Base-by-base conservation (phyloP, 805 yeast species). In the Candida xyloterini region DNA sequence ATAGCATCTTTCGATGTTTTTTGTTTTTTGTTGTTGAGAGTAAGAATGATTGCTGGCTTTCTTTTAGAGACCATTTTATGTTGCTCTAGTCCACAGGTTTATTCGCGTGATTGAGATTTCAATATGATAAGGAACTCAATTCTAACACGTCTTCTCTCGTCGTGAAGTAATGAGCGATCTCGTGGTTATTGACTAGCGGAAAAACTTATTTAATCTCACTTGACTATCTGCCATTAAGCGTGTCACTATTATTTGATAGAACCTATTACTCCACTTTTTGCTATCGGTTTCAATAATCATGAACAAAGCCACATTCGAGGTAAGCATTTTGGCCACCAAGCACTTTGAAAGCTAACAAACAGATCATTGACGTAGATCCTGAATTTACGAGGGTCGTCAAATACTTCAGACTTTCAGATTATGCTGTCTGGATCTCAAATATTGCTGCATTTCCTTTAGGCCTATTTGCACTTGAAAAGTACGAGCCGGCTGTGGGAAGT, bases 341-440 rank as follows among this genome's bases (percentile, higher is more conserved):
- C 2, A 6, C 13, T 20, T 11, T 7, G 11, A 24, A 3, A 11
- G n/a, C 33, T 29, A 29, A 24, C 14, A 5, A 21, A 18, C 14
- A 43, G 77, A 54, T 73, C 40, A 87, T 86, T 53, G 95, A 86
- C 59, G 70, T 75, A 36, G 95, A 86, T 60, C 95, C 95, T 22
- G 79, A 79, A 48, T 84, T 86, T 65, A 56, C 60, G 27, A 72
- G 85, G 44, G 95, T 87, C 22, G 79, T 86, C 10, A 66, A 78
- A 31, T 87, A 81, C 66, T 76, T 85, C 66, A 74, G 95, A 58
- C 60, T 74, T 15, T 68, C 81, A 10, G 95, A 86, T 65, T 76
- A 75, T 53, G 73, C 68, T 7, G 60, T 68, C 14, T 62, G 78
- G 71, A 76, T 68, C 4, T 62, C 63, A 6, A 63, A 71, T 25